These are phyloP conservation scores for Brassica hybrid DNA, from an alignment of 441 rosid genomes.

Conservation along the genomic window DNA sequence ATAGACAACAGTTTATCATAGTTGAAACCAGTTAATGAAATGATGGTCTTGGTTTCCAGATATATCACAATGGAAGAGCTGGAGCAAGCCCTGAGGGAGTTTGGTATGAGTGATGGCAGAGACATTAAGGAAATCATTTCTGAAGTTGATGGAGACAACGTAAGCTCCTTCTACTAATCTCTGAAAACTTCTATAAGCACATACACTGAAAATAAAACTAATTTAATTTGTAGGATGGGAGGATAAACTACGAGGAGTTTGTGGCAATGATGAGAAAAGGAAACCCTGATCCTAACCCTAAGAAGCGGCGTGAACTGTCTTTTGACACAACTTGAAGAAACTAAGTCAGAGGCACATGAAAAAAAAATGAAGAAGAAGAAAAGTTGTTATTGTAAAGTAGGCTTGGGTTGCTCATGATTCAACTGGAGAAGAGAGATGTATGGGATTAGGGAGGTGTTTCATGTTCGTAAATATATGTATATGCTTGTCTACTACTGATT, in stretches of 20 bases:
- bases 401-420: constrained; percentile 43
- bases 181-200: neutral
- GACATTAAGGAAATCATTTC: too few relatives aligned
- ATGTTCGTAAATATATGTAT: constrained; percentile 28
- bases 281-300: constrained; percentile 65
- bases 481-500: constrained; percentile 38
- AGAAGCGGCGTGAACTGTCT: constrained; percentile 60
- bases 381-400: constrained; percentile 15
- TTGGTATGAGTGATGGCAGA: too few relatives aligned
- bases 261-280: constrained; percentile 94
- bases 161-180: constrained; percentile 26
- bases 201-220: neutral
- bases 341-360: neutral
- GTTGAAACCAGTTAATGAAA: too few relatives aligned
- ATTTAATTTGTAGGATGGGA: constrained; percentile 61
- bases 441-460: constrained; percentile 35
- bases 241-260: constrained; percentile 80
- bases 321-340: constrained; percentile 20
- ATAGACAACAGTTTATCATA: too few relatives aligned
- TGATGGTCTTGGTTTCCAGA: too few relatives aligned
- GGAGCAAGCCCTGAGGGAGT: too few relatives aligned
- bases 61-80: too few relatives aligned
- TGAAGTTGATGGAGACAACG: constrained; percentile 77
- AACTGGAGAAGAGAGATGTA: constrained; percentile 9
- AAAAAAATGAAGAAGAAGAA: constrained; percentile 2